Evolutionary conservation across 129 eudicot species (phyloP), one percentile per base, ranked within the genome.

Genomic region (Flaveria linearis): DNA sequence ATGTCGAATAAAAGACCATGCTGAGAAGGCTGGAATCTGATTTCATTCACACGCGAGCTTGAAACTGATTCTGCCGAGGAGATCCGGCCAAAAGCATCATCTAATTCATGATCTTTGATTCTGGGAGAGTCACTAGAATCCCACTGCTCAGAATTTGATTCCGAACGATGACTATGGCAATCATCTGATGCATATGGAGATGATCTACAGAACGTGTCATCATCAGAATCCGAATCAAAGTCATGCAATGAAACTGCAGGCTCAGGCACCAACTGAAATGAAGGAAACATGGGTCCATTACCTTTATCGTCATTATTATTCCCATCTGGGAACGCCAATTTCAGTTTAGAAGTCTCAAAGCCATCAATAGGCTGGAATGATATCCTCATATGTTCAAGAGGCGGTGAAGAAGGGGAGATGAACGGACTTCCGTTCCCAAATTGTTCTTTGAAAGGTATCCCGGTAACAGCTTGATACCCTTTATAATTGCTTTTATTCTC

Each of bases 231-330:
- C 36, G 94, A 91, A 82, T 71, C 96, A 28, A 76, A 78, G n/a
- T 87, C 89, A n/a, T 82, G 86, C 72, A 71, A 47, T 78, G 88
- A 70, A 71, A 65, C 68, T 2, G 83, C 64, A 47, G 82, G 80
- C 71, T 89, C 97, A 5, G 99, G 99, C 5, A 95, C 91, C 83
- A 95, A 78, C 84, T 95, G 99, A 74, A 95, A 95, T 42, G 99
- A 86, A 76, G 99, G 94, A 76, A 89, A 95, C 62, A 84, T 60
- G 78, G 86, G 88, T 26, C 82, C 71, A 51, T 77, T 78, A 28
- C 78, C 72, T 84, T 86, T 96, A 46, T 73, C 78, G 23, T 73
- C 78, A 67, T 67, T 57, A 64, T 69, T 77, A 36, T 42, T 74
- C 50, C 90, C 93, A 72, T 89, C 89, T 10, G 97, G 96, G 39